These are phyloP conservation scores for Capsicum baccatum DNA, from an alignment of 257 asterid species.

Conservation along the genomic window DNA sequence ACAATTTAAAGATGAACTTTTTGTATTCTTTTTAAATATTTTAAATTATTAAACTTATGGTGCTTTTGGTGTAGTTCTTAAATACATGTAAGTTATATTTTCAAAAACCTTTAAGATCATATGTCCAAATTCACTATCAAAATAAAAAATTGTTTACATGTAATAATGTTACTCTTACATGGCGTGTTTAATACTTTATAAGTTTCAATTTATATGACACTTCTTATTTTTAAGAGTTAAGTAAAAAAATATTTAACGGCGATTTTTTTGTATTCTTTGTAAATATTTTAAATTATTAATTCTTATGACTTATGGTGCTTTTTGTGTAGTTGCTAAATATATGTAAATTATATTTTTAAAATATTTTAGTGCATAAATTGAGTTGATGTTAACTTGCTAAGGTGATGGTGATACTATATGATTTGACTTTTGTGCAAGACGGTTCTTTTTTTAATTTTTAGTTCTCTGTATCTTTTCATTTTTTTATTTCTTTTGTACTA, in stretches of 20 bases:
- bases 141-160: neutral
- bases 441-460: constrained; percentile 1
- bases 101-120: neutral
- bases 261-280: too few relatives aligned
- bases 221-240: neutral
- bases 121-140: neutral
- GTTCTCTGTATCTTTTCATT: neutral
- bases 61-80: too few relatives aligned
- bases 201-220: neutral
- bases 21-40: neutral
- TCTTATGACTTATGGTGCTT: too few relatives aligned
- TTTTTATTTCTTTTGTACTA: neutral
- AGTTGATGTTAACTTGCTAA: neutral
- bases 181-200: too few relatives aligned
- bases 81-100: neutral
- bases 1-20: too few relatives aligned
- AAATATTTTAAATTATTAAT: neutral
- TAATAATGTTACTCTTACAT: neutral
- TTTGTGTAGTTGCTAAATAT: neutral
- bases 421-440: neutral
- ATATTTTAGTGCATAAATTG: neutral
- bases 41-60: neutral
- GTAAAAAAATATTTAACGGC: too few relatives aligned
- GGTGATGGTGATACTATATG: neutral
- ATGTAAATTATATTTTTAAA: neutral